Percentiles rank a stretch among this genome's conserved stretches.
These are phyloP conservation scores for Syzygium aromaticum DNA, from an alignment of 345 rosid genomes.

Conservation along the genomic window DNA sequence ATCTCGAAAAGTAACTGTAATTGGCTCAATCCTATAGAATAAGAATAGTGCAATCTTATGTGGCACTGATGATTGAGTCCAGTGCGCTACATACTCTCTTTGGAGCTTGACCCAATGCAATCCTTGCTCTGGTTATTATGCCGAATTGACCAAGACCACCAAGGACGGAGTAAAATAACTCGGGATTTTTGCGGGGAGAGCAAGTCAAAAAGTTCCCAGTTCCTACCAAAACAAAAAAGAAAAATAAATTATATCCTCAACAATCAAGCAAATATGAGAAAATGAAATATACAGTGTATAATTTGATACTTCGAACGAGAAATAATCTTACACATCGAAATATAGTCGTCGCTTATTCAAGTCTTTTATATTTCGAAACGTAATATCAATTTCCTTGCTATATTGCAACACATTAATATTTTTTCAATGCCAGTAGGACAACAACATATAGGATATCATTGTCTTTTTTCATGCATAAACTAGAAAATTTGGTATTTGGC, in stretches of 20 bases:
- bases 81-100: conserved; percentile 1
- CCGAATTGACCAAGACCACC: conserved; percentile 44
- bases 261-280: background rate
- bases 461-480: background rate
- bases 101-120: conserved; percentile 20
- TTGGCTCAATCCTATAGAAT: background rate
- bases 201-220: conserved; percentile 3
- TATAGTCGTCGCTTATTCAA: background rate
- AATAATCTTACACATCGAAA: background rate
- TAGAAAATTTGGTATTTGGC: background rate
- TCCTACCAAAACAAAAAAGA: background rate
- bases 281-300: background rate
- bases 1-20: background rate
- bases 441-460: background rate
- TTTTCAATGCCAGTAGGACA: background rate
- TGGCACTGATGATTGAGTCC: background rate
- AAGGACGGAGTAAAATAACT: conserved; percentile 22
- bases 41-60: background rate
- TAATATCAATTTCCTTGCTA: background rate
- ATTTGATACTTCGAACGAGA: too few species aligned
- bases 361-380: background rate
- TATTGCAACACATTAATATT: background rate
- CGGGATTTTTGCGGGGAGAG: background rate
- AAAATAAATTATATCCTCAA: background rate
- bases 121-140: conserved; percentile 32